Conservation (phyloP, 2,329 filamentous ascomycete species). For the Camptophora hylomeconis region DNA sequence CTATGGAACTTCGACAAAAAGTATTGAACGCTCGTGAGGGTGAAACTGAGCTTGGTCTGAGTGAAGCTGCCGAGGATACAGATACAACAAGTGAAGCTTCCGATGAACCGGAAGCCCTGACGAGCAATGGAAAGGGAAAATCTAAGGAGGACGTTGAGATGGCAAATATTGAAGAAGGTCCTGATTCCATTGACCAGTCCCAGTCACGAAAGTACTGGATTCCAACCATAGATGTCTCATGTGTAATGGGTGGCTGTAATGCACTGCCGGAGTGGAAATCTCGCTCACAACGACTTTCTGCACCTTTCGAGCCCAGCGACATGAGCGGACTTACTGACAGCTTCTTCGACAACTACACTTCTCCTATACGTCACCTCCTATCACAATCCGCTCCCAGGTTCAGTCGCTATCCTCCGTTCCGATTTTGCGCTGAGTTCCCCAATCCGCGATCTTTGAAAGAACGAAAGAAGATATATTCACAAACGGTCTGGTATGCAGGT, state of each 20-base stretch:
- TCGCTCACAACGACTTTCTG: slow-evolving; percentile 30
- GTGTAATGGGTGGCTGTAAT: slow-evolving; percentile 42
- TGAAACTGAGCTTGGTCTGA: slow-evolving; percentile 41
- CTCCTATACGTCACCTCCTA: slow-evolving; percentile 9
- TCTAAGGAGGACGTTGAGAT: slow-evolving; percentile 24
- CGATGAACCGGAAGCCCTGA: slow-evolving; percentile 1
- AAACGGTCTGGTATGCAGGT: slow-evolving; percentile 47
- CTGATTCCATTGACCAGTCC: no score
- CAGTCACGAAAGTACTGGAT: slow-evolving; percentile 46
- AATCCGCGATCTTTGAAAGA: slow-evolving; percentile 44
- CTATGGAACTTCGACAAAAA: slow-evolving; percentile 42
- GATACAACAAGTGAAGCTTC: no score
- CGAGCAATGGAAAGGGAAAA: slow-evolving; percentile 29
- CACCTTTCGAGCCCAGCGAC: slow-evolving; percentile 40
- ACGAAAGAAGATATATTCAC: slow-evolving; percentile 45
- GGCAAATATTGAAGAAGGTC: no score
- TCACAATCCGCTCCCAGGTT: slow-evolving; percentile 23
- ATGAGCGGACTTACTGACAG: slow-evolving; percentile 43
- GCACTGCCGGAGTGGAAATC: slow-evolving; percentile 29
- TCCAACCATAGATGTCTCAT: slow-evolving; percentile 41
- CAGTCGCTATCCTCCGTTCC: slow-evolving; percentile 44
- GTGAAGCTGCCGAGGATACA: slow-evolving; percentile 23
- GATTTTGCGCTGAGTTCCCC: slow-evolving; percentile 45
- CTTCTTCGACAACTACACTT: slow-evolving; percentile 18
- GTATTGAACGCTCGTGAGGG: slow-evolving; percentile 39